These are phyloP conservation scores for Ochromonas danica DNA, from an alignment of 108 stramenopile genomes.

Conservation along the genomic window DNA sequence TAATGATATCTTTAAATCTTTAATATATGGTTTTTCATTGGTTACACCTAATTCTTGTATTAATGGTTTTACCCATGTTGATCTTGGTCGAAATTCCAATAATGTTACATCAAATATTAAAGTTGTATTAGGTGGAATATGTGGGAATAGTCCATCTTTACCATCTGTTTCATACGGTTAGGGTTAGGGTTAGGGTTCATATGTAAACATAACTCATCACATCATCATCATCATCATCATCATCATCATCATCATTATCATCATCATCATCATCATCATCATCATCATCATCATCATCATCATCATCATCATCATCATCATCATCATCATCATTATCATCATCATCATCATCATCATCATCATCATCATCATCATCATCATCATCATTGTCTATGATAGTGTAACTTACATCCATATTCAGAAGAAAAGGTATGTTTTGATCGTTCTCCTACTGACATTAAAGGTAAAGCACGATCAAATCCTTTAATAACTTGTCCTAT, in stretches of 20 bases:
- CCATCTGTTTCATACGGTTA: constrained; percentile 1
- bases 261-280: too few relatives aligned
- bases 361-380: too few relatives aligned
- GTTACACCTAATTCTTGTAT: background rate
- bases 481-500: constrained; percentile 22
- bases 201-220: background rate
- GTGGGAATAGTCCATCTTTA: constrained; percentile 1
- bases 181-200: background rate
- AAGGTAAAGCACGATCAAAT: constrained; percentile 32
- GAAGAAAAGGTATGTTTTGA: background rate
- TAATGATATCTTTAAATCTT: constrained; percentile 4
- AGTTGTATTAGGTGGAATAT: constrained; percentile 23
- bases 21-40: constrained; percentile 1
- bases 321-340: too few relatives aligned
- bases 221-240: too few relatives aligned
- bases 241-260: too few relatives aligned
- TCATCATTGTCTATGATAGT: too few relatives aligned
- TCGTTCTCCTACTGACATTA: constrained; percentile 30
- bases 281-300: too few relatives aligned
- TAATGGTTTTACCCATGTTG: constrained; percentile 20
- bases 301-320: too few relatives aligned
- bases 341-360: too few relatives aligned
- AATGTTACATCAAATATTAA: constrained; percentile 30
- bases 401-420: constrained; percentile 23
- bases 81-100: constrained; percentile 23